A percentile compares a stretch with the other conserved stretches of the same genome.
phyloP scores from a whole-genome alignment of 2,329 filamentous ascomycete genomes.

The Pseudocercospora pini-densiflorae region DNA sequence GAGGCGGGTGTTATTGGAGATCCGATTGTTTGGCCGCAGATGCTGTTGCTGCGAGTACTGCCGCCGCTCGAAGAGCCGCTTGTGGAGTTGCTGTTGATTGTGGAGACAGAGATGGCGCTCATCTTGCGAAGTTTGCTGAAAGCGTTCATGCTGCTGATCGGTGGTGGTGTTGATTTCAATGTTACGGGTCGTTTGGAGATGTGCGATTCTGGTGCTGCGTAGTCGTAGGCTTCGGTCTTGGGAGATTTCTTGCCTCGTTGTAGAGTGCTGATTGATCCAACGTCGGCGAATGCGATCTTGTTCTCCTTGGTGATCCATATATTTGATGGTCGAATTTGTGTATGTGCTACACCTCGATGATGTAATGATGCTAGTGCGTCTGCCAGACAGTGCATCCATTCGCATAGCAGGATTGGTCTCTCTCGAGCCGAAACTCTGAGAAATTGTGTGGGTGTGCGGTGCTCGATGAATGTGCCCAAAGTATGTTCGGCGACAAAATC shows the following conservation, averaged over 20 bases:
- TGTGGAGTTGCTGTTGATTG: conserved; percentile 37
- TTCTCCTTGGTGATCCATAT: conserved; percentile 69
- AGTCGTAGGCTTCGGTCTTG: conserved; percentile 73
- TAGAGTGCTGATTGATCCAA: conserved; percentile 54
- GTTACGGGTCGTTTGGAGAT: conserved; percentile 47
- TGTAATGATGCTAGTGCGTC: conserved; percentile 73
- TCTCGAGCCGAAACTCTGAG: conserved; percentile 66
- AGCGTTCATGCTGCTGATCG: conserved; percentile 34
- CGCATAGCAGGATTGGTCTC: conserved; percentile 64
- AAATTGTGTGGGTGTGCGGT: conserved; percentile 62
- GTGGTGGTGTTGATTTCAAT: conserved; percentile 35
- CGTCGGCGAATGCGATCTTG: conserved; percentile 70
- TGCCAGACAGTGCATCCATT: conserved; percentile 76
- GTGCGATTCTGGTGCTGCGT: conserved; percentile 72
- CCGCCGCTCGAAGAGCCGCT: conserved; percentile 38
- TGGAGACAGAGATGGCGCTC: conserved; percentile 28
- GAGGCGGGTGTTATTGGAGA: conserved; percentile 32
- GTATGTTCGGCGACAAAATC: conserved; percentile 69
- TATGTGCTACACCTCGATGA: conserved; percentile 65
- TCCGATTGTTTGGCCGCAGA: conserved; percentile 28
- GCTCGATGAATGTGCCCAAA: conserved; percentile 69
- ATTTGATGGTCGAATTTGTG: conserved; percentile 72
- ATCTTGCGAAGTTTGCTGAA: conserved; percentile 39
- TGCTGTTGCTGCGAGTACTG: conserved; percentile 37
- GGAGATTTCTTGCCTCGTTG: conserved; percentile 60